These are phyloP conservation scores for Paecilomyces sp. DNA, from an alignment of 2,329 filamentous ascomycete genomes.

Conservation along the genomic window DNA sequence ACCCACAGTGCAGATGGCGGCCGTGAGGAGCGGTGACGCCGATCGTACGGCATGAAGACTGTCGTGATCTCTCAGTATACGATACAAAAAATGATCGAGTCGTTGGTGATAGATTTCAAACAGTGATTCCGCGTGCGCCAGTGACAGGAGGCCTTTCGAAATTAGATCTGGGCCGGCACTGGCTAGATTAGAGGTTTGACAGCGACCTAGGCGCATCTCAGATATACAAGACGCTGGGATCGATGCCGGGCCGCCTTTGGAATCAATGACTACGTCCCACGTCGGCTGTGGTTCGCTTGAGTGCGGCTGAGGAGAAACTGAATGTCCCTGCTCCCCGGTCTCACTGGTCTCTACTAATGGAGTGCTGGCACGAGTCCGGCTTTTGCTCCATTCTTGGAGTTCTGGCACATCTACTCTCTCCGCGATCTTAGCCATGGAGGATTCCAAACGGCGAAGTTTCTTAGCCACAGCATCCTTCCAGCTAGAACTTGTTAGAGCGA, in stretches of 20 bases:
- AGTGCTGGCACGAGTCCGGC: background rate
- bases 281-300: slow-evolving; percentile 15
- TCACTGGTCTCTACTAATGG: background rate
- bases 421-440: slow-evolving; percentile 21
- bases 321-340: background rate
- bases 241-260: slow-evolving; percentile 25
- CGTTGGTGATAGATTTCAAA: slow-evolving; percentile 36
- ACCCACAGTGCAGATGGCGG: slow-evolving; percentile 39
- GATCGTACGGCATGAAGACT: slow-evolving; percentile 32
- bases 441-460: slow-evolving; percentile 30
- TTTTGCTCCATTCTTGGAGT: slow-evolving; percentile 1
- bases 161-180: slow-evolving; percentile 32
- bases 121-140: slow-evolving; percentile 36
- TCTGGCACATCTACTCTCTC: slow-evolving; percentile 12
- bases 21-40: slow-evolving; percentile 37
- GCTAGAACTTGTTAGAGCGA: slow-evolving; percentile 10
- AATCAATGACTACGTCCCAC: slow-evolving; percentile 34
- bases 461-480: slow-evolving; percentile 34
- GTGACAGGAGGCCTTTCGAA: slow-evolving; percentile 34
- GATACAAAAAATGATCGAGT: slow-evolving; percentile 42
- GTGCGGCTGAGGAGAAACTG: background rate
- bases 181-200: slow-evolving; percentile 1
- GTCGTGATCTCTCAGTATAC: slow-evolving; percentile 32
- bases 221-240: slow-evolving; percentile 17
- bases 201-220: slow-evolving; percentile 6